Conservation (phyloP, 1,284 basidiomycete genomes). For the Tausonia pullulans region DNA sequence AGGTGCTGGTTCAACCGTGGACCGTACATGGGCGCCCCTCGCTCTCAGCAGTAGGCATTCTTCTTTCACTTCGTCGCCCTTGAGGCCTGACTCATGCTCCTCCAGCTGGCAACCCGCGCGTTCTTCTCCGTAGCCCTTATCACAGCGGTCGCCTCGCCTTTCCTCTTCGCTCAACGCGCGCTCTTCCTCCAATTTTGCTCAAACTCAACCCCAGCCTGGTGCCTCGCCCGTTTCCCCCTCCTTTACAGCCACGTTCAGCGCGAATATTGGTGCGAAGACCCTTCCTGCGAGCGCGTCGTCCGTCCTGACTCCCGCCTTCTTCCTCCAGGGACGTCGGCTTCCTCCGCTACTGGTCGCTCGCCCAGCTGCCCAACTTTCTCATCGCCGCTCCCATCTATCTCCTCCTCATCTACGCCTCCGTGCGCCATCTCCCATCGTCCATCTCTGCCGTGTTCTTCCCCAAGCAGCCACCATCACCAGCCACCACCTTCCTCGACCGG, state of each 20-base stretch:
- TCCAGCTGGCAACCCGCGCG: slow-evolving; percentile 22
- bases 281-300: no score
- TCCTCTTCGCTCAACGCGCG: slow-evolving; percentile 54
- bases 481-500: slow-evolving; percentile 6
- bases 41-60: neutral
- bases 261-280: slow-evolving; percentile 54
- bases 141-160: slow-evolving; percentile 48
- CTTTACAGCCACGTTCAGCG: slow-evolving; percentile 76
- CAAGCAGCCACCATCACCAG: neutral
- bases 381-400: slow-evolving; percentile 61
- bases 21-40: slow-evolving; percentile 24
- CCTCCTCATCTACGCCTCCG: slow-evolving; percentile 37
- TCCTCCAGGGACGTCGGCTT: slow-evolving; percentile 57
- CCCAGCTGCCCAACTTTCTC: slow-evolving; percentile 79
- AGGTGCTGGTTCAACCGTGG: slow-evolving; percentile 46
- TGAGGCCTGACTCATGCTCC: slow-evolving; percentile 22
- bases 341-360: slow-evolving; percentile 69
- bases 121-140: slow-evolving; percentile 26
- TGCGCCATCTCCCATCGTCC: slow-evolving; percentile 9
- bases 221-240: slow-evolving; percentile 46
- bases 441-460: neutral
- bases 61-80: neutral
- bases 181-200: slow-evolving; percentile 58
- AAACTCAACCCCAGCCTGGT: slow-evolving; percentile 48
- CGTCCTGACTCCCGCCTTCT: neutral